Percentiles rank a stretch among this genome's conserved stretches.
Evolutionary conservation across 768 basidiomycete species (phyloP).

Genomic region (Tylopilus subfusipes): DNA sequence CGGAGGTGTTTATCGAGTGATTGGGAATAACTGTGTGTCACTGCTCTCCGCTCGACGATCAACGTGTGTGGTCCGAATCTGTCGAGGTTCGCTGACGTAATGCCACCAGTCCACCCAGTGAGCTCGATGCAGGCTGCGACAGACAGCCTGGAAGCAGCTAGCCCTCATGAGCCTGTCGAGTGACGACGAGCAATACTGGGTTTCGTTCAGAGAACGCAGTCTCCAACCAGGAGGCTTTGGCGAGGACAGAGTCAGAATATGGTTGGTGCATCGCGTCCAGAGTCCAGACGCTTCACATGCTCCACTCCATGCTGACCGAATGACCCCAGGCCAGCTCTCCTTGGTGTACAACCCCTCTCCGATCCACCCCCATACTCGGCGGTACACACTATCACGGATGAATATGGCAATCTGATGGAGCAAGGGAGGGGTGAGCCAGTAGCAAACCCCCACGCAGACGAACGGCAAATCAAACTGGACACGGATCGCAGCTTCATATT

Average conservation of each 20-base stretch:
- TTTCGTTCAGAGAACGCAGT: constrained; percentile 43
- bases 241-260: constrained; percentile 48
- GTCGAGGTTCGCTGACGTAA: constrained; percentile 22
- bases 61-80: background rate
- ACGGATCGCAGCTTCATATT: constrained; percentile 92
- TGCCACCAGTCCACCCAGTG: background rate
- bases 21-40: too few species aligned
- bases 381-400: constrained; percentile 9
- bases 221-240: constrained; percentile 65
- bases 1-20: too few species aligned
- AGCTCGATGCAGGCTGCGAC: background rate
- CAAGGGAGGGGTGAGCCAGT: background rate
- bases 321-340: constrained; percentile 24
- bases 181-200: constrained; percentile 41
- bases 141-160: constrained; percentile 9
- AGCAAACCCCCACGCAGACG: constrained; percentile 58
- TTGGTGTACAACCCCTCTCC: constrained; percentile 40
- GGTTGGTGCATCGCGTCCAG: constrained; percentile 38
- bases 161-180: constrained; percentile 20
- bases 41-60: too few species aligned
- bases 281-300: background rate
- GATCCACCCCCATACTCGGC: constrained; percentile 30
- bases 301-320: constrained; percentile 20
- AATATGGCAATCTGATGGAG: constrained; percentile 1
- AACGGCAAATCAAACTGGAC: constrained; percentile 83